Conservation (phyloP, 2,329 filamentous ascomycete genomes). For the Aaosphaeria pasadenensis region DNA sequence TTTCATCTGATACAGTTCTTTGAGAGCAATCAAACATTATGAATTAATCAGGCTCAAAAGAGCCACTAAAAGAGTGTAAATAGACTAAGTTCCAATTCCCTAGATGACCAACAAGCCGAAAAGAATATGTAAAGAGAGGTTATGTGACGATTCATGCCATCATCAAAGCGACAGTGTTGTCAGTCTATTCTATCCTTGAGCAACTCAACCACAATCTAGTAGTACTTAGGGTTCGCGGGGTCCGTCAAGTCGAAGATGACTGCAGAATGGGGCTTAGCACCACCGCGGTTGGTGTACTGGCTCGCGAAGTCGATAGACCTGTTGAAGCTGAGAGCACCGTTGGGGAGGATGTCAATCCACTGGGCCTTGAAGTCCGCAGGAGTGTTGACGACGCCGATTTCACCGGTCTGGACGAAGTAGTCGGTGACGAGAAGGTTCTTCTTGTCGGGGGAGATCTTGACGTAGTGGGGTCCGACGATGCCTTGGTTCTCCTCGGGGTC, state of each 20-base stretch:
- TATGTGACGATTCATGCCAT: no score
- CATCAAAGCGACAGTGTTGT: no score
- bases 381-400: slow-evolving; percentile 60
- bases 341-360: slow-evolving; percentile 57
- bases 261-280: slow-evolving; percentile 56
- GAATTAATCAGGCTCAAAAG: no score
- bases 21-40: no score
- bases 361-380: slow-evolving; percentile 61
- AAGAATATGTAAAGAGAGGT: no score
- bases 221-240: slow-evolving; percentile 51
- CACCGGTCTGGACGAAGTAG: slow-evolving; percentile 63
- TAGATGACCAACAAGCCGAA: no score
- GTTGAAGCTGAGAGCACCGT: slow-evolving; percentile 59
- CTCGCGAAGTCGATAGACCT: slow-evolving; percentile 56
- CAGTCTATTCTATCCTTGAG: no score
- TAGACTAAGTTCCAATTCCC: no score
- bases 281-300: slow-evolving; percentile 55
- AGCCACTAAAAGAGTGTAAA: no score
- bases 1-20: no score
- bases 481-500: slow-evolving; percentile 58
- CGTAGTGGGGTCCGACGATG: slow-evolving; percentile 60
- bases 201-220: slow-evolving; percentile 13
- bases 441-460: slow-evolving; percentile 63
- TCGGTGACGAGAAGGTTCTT: slow-evolving; percentile 64
- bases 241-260: slow-evolving; percentile 59